phyloP scores from a whole-genome alignment of 345 rosid genomes.

The Lepidium africanum region DNA sequence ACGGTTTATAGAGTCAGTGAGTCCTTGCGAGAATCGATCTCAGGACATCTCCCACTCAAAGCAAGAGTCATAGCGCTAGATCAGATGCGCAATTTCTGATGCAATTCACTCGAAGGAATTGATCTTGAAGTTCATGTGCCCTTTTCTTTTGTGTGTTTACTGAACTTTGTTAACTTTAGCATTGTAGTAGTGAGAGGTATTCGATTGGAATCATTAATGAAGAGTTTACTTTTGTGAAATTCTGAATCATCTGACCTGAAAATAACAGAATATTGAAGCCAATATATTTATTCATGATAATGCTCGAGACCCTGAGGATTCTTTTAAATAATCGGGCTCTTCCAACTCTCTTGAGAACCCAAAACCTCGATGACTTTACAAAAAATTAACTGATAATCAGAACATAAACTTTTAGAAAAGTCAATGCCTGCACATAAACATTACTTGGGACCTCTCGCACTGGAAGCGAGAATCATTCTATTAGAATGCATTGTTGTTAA shows the following conservation, averaged over 20 bases:
- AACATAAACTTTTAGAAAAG: background rate
- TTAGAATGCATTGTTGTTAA: constrained; percentile 38
- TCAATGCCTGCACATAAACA: constrained; percentile 36
- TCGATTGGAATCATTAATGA: background rate
- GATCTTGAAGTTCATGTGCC: background rate
- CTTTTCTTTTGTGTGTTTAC: background rate
- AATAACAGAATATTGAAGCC: background rate
- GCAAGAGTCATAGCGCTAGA: too few relatives aligned
- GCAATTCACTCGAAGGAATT: background rate
- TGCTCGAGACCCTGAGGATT: background rate
- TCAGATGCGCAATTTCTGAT: too few relatives aligned
- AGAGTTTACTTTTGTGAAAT: background rate
- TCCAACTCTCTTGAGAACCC: background rate
- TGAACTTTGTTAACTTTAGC: background rate
- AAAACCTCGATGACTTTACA: background rate
- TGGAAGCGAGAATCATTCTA: constrained; percentile 76
- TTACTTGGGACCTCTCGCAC: constrained; percentile 80
- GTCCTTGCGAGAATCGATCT: too few relatives aligned
- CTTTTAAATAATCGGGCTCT: background rate
- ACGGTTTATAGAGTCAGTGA: too few relatives aligned
- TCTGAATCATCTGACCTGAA: background rate
- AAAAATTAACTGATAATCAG: background rate
- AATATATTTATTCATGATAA: background rate
- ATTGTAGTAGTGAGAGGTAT: background rate
- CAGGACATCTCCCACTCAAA: too few relatives aligned